These are phyloP conservation scores for Amphibolis antarctica DNA, from an alignment of 106 monocot genomes.

Conservation along the genomic window DNA sequence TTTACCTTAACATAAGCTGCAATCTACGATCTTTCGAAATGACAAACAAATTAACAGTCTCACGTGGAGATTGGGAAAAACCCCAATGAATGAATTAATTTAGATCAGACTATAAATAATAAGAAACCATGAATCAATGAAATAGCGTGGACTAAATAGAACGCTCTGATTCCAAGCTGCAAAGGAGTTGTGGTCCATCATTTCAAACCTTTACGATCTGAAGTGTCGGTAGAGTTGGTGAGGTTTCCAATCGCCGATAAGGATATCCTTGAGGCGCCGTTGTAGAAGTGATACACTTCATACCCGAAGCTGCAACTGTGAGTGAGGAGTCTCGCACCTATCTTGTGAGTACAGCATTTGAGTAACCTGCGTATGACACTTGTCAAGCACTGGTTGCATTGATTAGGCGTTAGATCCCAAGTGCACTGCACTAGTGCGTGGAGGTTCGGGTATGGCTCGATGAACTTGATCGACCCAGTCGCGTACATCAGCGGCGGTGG, in stretches of 20 bases:
- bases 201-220: too few relatives aligned
- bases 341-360: not conserved
- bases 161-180: too few relatives aligned
- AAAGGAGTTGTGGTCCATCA: too few relatives aligned
- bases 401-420: conserved; percentile 6
- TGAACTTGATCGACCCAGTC: not conserved
- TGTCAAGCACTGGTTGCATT: conserved; percentile 10
- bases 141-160: too few relatives aligned
- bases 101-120: too few relatives aligned
- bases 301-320: not conserved
- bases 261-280: not conserved
- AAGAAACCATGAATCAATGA: too few relatives aligned
- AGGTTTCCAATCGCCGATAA: not conserved
- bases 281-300: not conserved
- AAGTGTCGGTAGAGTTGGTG: too few relatives aligned
- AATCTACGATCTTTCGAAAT: too few relatives aligned
- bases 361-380: not conserved
- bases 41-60: too few relatives aligned
- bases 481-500: conserved; percentile 7
- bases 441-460: not conserved
- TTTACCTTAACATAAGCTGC: too few relatives aligned
- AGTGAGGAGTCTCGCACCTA: not conserved
- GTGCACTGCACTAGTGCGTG: conserved; percentile 28
- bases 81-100: too few relatives aligned
- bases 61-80: too few relatives aligned